Evolutionary conservation across 306 rosid species (phyloP).

Genomic region (Mimosa pudica): DNA sequence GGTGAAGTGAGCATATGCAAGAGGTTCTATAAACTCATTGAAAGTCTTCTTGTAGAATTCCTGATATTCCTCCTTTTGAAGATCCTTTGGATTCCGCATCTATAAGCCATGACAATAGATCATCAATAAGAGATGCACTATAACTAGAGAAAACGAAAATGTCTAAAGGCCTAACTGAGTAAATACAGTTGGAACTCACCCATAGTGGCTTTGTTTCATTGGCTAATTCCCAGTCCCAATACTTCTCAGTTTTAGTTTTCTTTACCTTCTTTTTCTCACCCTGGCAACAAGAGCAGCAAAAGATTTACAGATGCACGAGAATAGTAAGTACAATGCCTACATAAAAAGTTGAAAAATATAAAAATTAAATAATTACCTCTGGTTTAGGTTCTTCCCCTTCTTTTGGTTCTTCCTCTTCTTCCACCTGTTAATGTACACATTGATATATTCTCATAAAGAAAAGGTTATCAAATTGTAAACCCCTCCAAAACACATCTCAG

Average conservation of each 20-base stretch:
- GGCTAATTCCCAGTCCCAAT: constrained; percentile 97
- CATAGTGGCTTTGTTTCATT: constrained; percentile 97
- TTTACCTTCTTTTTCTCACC: constrained; percentile 76
- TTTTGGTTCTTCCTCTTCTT: constrained; percentile 95
- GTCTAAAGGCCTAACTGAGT: background rate
- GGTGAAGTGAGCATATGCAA: constrained; percentile 86
- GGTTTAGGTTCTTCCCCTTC: constrained; percentile 85
- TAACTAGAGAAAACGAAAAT: constrained; percentile 12
- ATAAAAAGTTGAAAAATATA: constrained; percentile 15
- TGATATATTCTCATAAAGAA: constrained; percentile 1
- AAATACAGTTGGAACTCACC: constrained; percentile 63
- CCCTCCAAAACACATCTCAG: background rate
- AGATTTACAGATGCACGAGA: background rate
- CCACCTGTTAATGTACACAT: constrained; percentile 64
- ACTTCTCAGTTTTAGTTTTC: constrained; percentile 85
- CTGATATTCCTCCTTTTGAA: constrained; percentile 78
- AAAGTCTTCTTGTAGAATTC: constrained; percentile 93
- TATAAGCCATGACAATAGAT: constrained; percentile 38
- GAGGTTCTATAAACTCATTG: constrained; percentile 88
- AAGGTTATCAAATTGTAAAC: background rate
- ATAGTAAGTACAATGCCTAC: constrained; percentile 21
- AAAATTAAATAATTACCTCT: constrained; percentile 57
- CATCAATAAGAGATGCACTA: constrained; percentile 19
- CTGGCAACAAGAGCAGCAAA: constrained; percentile 45
- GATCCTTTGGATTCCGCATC: constrained; percentile 94